Evolutionary conservation across 2,329 filamentous ascomycete species (phyloP), one percentile per base, ranked within the genome.

Genomic region (Scytalidium sp.): DNA sequence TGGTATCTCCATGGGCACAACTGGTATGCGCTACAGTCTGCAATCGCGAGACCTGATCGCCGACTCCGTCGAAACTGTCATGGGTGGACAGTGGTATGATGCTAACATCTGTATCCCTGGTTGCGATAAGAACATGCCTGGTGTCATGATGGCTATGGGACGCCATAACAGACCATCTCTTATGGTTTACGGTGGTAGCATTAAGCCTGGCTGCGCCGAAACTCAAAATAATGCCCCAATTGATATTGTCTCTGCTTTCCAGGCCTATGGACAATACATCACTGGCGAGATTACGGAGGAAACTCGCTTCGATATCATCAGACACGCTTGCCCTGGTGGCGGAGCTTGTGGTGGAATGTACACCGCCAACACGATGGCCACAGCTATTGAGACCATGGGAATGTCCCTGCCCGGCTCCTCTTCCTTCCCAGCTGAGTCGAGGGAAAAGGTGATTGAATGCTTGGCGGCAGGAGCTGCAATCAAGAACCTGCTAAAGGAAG

Each of bases 121-220:
- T 44, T 99, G 94, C 72, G 94, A 99, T 80, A 99, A 99, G 84
- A 99, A 99, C 75, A 97, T 99, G 94, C 91, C 91, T 1, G 89
- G 89, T 70, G 89, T 94, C 11, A 74, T 91, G 62, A 94, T 94
- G 64, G 94, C 92, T 50, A 97, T 97, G 89, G 93, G 91, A 32
- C 83, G 94, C 60, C 84, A 97, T 58, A 97, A 99, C 76, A 79
- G 94, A 43, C 94, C 94, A 23, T 91, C 89, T 61, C 78, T 99
- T 66, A 99, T 99, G 94, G 89, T 99, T 23, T 99, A 99, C 65
- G 94, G 94, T 60, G 94, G 94, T 44, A 91, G 89, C 40, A 99
- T 97, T 68, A 85, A 88, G 67, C 90, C 94, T 32, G 94, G 94
- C 43, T 97, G 92, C 73, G 89, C 88, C 49, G 79, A 76, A 63